phyloP scores from a whole-genome alignment of 176 grass and related monocot species.

The Triticum dicoccoides region DNA sequence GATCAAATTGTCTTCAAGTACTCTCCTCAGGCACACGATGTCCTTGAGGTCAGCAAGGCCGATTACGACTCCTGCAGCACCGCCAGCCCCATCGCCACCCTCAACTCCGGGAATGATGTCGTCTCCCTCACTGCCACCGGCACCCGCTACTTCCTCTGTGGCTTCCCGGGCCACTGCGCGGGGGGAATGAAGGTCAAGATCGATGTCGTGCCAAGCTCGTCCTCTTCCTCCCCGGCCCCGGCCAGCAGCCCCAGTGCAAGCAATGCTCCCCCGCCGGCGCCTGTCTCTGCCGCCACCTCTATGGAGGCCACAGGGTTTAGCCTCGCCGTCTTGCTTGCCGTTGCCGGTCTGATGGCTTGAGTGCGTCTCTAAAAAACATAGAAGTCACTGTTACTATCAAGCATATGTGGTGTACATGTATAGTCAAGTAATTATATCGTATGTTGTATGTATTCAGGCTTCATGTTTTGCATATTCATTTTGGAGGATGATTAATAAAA shows the following conservation, averaged over 20 bases:
- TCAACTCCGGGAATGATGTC: slow-evolving; percentile 29
- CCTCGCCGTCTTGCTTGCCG: neutral
- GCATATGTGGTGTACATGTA: no score
- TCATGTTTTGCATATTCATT: no score
- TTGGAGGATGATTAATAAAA: no score
- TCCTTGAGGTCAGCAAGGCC: slow-evolving; percentile 46
- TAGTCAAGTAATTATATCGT: no score
- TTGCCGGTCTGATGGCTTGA: slow-evolving; percentile 13
- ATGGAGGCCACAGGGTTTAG: neutral
- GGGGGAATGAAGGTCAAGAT: slow-evolving; percentile 51
- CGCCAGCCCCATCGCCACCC: slow-evolving; percentile 16
- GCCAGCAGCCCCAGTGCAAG: neutral
- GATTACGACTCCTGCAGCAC: slow-evolving; percentile 43
- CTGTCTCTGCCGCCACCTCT: neutral
- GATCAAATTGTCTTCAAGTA: slow-evolving; percentile 60
- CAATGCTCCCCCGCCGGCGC: neutral
- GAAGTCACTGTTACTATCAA: no score
- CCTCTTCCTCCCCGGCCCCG: neutral
- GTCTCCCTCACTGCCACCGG: slow-evolving; percentile 18
- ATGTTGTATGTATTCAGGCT: no score
- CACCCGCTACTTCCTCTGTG: slow-evolving; percentile 67
- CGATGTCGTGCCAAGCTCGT: slow-evolving; percentile 8
- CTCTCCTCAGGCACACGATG: slow-evolving; percentile 20
- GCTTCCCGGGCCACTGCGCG: slow-evolving; percentile 40
- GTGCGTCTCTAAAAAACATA: no score